Base-by-base conservation (phyloP, 345 rosid species). In the Melastoma malabathricum region DNA sequence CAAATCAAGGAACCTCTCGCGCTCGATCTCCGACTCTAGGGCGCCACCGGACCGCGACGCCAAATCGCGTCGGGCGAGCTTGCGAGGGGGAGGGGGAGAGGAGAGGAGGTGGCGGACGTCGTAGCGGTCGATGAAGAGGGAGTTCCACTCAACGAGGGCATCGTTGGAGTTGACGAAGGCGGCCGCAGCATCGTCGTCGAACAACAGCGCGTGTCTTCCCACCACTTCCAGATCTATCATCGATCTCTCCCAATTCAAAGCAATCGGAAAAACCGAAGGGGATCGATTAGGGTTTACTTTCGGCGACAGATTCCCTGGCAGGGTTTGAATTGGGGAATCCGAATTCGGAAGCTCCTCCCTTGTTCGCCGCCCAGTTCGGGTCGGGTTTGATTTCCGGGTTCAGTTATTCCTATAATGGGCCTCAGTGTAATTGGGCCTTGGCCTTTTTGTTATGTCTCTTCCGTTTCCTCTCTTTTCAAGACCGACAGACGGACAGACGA, bases 61-160 rank as follows among this genome's bases (percentile, higher is more conserved):
- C 50, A 17, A 56, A 43, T 18, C 65, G 48, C 73, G 79, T 55
- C 57, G 61, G 22, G 81, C 81, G 38, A 29, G 9, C 62, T 64
- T 76, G 34, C 61, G 63, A 13, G 88, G 94, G 3, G 81, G 83
- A 19, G 96, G 93, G 27, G 83, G 96, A 50, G 78, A 41, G 56
- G 94, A 73, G 65, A 90, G 94, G 65, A 90, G 96, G 66, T 90
- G 98, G 41, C 98, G 98, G 15, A 80, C 96, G 64, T 90, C 96
- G 67, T 90, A 90, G 13, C 98, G 96, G 75, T 90, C 98, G 66
- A 90, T 90, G 57, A 76, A 58, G 47, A 90, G 87, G 52, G 81
- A 75, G 64, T 86, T 82, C 98, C 98, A 90, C 22, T 84, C 94
- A 57, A 90, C 92, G 56, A 90, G 93, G 15, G 98, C 94, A 48